phyloP scores from a whole-genome alignment of 2,329 filamentous ascomycete genomes.

The Pezicula radicicola region DNA sequence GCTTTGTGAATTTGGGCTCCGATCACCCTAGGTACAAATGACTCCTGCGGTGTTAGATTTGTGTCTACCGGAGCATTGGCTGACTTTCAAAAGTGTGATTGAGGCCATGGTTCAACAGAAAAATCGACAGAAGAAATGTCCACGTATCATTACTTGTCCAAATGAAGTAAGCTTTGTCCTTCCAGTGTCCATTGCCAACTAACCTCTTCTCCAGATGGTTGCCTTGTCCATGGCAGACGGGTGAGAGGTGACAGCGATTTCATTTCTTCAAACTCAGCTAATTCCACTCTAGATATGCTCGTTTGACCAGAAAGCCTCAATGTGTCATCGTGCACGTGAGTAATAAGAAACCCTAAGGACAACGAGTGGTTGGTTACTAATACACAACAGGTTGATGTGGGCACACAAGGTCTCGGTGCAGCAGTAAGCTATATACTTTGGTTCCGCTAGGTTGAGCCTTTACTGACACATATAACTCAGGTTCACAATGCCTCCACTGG shows the following conservation, averaged over 20 bases:
- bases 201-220: slow-evolving; percentile 52
- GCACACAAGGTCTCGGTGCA: slow-evolving; percentile 68
- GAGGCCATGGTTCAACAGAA: slow-evolving; percentile 73
- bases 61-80: no score
- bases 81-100: slow-evolving; percentile 42
- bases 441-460: no score
- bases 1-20: slow-evolving; percentile 59
- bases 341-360: background rate
- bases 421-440: background rate
- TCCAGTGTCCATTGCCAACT: slow-evolving; percentile 6
- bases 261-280: no score
- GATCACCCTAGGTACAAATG: slow-evolving; percentile 48
- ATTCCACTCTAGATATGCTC: slow-evolving; percentile 49
- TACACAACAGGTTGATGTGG: slow-evolving; percentile 61
- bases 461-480: slow-evolving; percentile 33
- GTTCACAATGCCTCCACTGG: slow-evolving; percentile 72
- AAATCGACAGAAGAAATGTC: slow-evolving; percentile 61
- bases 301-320: slow-evolving; percentile 63
- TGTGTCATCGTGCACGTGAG: slow-evolving; percentile 61
- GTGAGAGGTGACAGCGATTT: no score
- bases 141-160: slow-evolving; percentile 67
- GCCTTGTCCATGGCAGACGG: slow-evolving; percentile 73
- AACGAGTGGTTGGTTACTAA: background rate
- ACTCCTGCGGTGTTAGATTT: no score
- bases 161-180: slow-evolving; percentile 52